phyloP scores from a whole-genome alignment of 1,284 basidiomycete genomes.

The Ceratobasidium sp. region DNA sequence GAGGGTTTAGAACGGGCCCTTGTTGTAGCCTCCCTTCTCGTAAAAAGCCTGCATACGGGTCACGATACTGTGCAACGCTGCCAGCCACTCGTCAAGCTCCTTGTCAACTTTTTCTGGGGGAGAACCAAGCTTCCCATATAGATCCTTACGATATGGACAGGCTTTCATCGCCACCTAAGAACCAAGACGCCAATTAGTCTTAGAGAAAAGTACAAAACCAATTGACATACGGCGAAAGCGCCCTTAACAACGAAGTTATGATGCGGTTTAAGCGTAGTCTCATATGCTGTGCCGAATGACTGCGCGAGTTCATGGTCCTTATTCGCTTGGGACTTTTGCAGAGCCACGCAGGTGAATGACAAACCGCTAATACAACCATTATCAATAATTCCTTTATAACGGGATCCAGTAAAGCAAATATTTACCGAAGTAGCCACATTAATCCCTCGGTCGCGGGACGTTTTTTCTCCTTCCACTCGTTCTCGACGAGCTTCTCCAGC shows the following conservation, averaged over 20 bases:
- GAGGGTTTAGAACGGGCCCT: slow-evolving; percentile 55
- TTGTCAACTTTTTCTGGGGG: slow-evolving; percentile 77
- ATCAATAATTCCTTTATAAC: slow-evolving; percentile 1
- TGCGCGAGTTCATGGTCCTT: slow-evolving; percentile 76
- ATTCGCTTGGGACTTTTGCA: slow-evolving; percentile 81
- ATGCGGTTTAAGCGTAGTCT: slow-evolving; percentile 75
- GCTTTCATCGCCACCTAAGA: slow-evolving; percentile 94
- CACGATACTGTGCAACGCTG: slow-evolving; percentile 80
- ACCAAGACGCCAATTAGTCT: slow-evolving; percentile 33
- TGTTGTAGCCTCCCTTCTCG: slow-evolving; percentile 75
- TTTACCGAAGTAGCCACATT: slow-evolving; percentile 89
- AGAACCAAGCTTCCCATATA: slow-evolving; percentile 90
- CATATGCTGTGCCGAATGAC: slow-evolving; percentile 90
- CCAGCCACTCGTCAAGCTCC: slow-evolving; percentile 85
- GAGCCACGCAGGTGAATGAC: slow-evolving; percentile 90
- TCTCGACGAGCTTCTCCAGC: slow-evolving; percentile 86
- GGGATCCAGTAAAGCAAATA: background rate
- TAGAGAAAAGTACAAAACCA: background rate
- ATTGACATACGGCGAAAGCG: slow-evolving; percentile 80
- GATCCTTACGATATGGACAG: slow-evolving; percentile 91
- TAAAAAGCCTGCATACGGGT: slow-evolving; percentile 80
- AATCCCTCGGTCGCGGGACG: slow-evolving; percentile 90
- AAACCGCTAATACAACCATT: slow-evolving; percentile 69
- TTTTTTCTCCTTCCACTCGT: slow-evolving; percentile 91
- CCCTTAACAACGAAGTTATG: slow-evolving; percentile 87